Conservation (phyloP, 2,329 filamentous ascomycete genomes). For the Magnaporthales sp. region DNA sequence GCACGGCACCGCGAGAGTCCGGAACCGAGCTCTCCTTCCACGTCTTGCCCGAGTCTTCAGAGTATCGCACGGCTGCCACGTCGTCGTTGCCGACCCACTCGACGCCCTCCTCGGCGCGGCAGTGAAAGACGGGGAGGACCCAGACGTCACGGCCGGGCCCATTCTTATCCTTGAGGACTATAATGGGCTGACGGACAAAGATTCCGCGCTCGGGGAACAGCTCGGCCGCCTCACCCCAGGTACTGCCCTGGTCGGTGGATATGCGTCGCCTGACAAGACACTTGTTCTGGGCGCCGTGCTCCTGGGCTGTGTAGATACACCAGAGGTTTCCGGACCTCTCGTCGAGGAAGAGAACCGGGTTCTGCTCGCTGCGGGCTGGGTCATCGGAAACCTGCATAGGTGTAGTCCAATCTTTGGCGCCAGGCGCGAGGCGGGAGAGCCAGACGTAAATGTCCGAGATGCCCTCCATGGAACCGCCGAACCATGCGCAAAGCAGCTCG, state of each 20-base stretch:
- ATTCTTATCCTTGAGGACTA: slow-evolving; percentile 20
- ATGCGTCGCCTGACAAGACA: slow-evolving; percentile 26
- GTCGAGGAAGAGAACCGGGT: slow-evolving; percentile 30
- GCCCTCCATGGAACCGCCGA: slow-evolving; percentile 35
- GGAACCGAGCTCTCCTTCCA: slow-evolving; percentile 29
- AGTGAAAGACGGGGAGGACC: slow-evolving; percentile 33
- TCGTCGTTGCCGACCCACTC: slow-evolving; percentile 36
- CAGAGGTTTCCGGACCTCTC: slow-evolving; percentile 25
- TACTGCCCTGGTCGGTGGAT: slow-evolving; percentile 24
- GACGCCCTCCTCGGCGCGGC: slow-evolving; percentile 27
- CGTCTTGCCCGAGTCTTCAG: slow-evolving; percentile 25
- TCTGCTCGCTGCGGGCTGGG: slow-evolving; percentile 31
- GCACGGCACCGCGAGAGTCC: slow-evolving; percentile 28
- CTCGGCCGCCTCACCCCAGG: slow-evolving; percentile 24
- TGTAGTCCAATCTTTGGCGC: slow-evolving; percentile 20
- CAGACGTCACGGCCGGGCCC: slow-evolving; percentile 20
- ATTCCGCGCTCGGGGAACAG: slow-evolving; percentile 26
- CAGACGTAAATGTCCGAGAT: slow-evolving; percentile 34
- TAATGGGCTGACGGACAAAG: slow-evolving; percentile 32
- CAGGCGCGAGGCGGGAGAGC: slow-evolving; percentile 24
- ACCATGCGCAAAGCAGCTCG: slow-evolving; percentile 33
- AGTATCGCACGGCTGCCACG: slow-evolving; percentile 27
- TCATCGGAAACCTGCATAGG: slow-evolving; percentile 29
- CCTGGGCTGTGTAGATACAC: slow-evolving; percentile 35
- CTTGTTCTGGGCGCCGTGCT: slow-evolving; percentile 33